Evolutionary conservation across 139 green algal genomes (phyloP), one percentile per base, ranked within the genome.

Genomic region (Picochlorum costavermella): DNA sequence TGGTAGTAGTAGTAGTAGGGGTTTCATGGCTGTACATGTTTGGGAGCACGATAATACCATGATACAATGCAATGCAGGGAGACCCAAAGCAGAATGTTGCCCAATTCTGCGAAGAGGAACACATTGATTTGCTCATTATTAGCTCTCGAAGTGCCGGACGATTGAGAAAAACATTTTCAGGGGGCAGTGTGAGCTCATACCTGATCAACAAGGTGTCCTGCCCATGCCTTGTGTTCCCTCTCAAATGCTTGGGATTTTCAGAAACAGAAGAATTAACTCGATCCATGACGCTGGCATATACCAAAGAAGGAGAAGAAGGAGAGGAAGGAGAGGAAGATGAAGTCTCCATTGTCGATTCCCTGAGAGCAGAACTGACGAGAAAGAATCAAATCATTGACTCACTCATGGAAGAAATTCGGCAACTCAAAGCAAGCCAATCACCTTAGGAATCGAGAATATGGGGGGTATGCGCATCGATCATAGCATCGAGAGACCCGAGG

Each of bases 91-190:
- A 16, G 13, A 58, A 46, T 11, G 44, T 84, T 1, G 37, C 46
- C n/a, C 12, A 56, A 6, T 83, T 73, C 37, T 67, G 57, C 23
- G 70, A 77, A 37, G 61, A 51, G 4, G 50, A 84, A 30, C 51
- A 37, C 40, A 74, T 83, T 23, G 75, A 84, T 29, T 50, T 84
- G 59, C 65, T 84, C 5, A 36, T 84, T 26, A 71, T 83, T n/a
- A 63, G 74, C 33, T 63, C 57, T 10, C 53, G 70, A 17, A 44
- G 30, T 29, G 62, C 50, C 26, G 36, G 48, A 20, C 63, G 61
- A 37, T 37, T 83, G 25, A 44, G 46, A 16, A 83, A 84, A 50
- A 70, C 65, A 28, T 60, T 83, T 61, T 68, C 46, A 14, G 67
- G 72, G 33, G 67, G 59, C 28, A 63, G 61, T 50, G 53, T 80